Evolutionary conservation across 305 asterid genomes (phyloP).

Genomic region (Fraxinus floribunda): DNA sequence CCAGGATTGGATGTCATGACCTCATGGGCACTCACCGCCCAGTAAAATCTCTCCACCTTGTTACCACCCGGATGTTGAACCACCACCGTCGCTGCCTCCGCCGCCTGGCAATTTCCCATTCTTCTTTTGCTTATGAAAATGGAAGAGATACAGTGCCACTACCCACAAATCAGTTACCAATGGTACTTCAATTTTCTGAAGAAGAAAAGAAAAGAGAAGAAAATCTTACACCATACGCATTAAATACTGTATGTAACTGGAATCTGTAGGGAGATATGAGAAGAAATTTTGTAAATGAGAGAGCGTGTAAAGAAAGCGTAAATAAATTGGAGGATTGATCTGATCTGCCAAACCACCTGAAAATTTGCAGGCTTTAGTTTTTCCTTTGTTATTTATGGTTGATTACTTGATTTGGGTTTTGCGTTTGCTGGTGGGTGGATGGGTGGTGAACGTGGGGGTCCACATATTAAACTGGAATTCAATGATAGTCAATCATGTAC

Average conservation of each 20-base stretch:
- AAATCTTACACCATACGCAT: background rate
- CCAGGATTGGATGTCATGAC: slow-evolving; percentile 74
- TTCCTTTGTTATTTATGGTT: slow-evolving; percentile 12
- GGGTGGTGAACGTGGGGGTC: background rate
- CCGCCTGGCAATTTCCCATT: slow-evolving; percentile 91
- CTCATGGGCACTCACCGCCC: slow-evolving; percentile 60
- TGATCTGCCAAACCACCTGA: slow-evolving; percentile 44
- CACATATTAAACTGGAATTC: background rate
- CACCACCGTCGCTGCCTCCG: slow-evolving; percentile 79
- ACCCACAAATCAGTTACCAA: slow-evolving; percentile 2
- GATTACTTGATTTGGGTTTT: slow-evolving; percentile 22
- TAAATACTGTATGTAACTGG: background rate
- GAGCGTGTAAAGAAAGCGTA: slow-evolving; percentile 22
- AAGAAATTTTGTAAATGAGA: background rate
- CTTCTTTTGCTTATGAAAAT: background rate
- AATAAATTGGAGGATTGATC: slow-evolving; percentile 16
- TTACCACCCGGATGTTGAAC: slow-evolving; percentile 59
- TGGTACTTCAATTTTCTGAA: background rate
- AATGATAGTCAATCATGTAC: too few relatives aligned
- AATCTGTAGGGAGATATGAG: background rate
- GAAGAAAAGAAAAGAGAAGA: background rate
- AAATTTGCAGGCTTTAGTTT: slow-evolving; percentile 23
- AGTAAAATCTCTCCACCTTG: slow-evolving; percentile 65
- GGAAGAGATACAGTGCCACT: background rate
- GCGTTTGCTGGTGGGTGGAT: slow-evolving; percentile 3